phyloP scores from a whole-genome alignment of 257 asterid genomes.

The Phtheirospermum japonicum region DNA sequence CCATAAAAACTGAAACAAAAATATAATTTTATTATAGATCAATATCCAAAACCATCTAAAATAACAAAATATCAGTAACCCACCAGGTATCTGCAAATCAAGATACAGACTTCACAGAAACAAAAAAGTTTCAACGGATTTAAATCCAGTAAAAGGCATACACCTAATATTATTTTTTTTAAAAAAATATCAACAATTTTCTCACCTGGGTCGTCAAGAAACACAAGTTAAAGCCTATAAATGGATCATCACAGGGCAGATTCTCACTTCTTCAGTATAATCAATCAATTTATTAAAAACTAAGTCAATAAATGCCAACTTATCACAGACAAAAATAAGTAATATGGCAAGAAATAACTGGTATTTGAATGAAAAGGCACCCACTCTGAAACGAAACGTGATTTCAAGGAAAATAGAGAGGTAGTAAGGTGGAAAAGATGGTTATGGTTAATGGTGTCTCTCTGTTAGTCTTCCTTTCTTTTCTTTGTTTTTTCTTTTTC shows the following conservation, averaged over 20 bases:
- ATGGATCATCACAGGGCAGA: conserved; percentile 16
- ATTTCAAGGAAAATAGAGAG: conserved; percentile 33
- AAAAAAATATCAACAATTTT: conserved; percentile 19
- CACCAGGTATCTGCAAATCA: conserved; percentile 7
- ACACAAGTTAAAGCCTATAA: conserved; percentile 17
- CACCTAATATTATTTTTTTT: too few relatives aligned
- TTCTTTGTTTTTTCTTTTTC: neutral
- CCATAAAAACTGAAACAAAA: neutral
- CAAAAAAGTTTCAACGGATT: neutral
- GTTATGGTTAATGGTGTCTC: conserved; percentile 33
- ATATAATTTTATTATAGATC: neutral
- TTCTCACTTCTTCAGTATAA: conserved; percentile 10
- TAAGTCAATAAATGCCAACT: neutral
- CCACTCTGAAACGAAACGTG: conserved; percentile 18
- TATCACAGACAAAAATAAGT: conserved; percentile 4
- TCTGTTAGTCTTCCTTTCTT: too few relatives aligned
- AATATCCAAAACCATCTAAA: conserved; percentile 6
- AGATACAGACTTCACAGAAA: neutral
- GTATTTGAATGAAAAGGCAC: conserved; percentile 16
- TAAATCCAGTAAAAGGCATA: neutral
- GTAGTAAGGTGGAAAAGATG: conserved; percentile 26
- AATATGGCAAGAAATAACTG: neutral
- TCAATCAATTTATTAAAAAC: conserved; percentile 1
- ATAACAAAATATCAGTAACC: conserved; percentile 4
- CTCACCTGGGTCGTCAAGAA: conserved; percentile 42